These are phyloP conservation scores for Rhizoclosmatium globosum DNA, from an alignment of 192 early-diverging fungal genomes.

Conservation along the genomic window DNA sequence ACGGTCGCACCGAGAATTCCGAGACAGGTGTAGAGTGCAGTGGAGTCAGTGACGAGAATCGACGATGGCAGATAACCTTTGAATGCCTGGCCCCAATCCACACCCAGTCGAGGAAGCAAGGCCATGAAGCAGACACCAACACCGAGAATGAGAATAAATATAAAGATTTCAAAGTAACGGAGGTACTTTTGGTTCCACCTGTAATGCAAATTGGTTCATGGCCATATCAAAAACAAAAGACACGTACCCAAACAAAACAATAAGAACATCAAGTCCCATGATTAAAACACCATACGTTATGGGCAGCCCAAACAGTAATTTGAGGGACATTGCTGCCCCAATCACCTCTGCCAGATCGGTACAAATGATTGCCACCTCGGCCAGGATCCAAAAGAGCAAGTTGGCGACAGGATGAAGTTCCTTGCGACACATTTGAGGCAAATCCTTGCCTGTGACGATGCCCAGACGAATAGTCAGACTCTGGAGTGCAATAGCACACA, in stretches of 20 bases:
- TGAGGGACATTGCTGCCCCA: conserved; percentile 83
- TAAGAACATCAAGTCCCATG: conserved; percentile 75
- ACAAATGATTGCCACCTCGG: conserved; percentile 72
- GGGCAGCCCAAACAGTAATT: conserved; percentile 76
- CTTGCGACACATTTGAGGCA: conserved; percentile 68
- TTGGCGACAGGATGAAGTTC: conserved; percentile 63
- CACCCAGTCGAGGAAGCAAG: conserved; percentile 64
- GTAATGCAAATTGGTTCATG: conserved; percentile 9
- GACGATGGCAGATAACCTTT: conserved; percentile 69
- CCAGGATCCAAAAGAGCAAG: conserved; percentile 66
- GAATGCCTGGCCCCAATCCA: conserved; percentile 68
- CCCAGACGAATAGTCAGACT: conserved; percentile 72
- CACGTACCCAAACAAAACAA: conserved; percentile 58
- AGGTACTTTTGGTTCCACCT: conserved; percentile 62
- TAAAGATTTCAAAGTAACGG: conserved; percentile 70
- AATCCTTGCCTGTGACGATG: conserved; percentile 69
- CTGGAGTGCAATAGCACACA: conserved; percentile 73
- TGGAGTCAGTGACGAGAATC: conserved; percentile 64
- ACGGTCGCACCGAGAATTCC: conserved; percentile 86
- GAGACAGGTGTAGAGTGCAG: conserved; percentile 69
- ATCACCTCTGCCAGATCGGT: conserved; percentile 84
- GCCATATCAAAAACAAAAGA: neutral
- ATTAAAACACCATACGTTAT: conserved; percentile 76
- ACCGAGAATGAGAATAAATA: conserved; percentile 68
- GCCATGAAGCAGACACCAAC: conserved; percentile 73